Evolutionary conservation across 352 stramenopile species (phyloP).

Genomic region (Pythium monospermum): DNA sequence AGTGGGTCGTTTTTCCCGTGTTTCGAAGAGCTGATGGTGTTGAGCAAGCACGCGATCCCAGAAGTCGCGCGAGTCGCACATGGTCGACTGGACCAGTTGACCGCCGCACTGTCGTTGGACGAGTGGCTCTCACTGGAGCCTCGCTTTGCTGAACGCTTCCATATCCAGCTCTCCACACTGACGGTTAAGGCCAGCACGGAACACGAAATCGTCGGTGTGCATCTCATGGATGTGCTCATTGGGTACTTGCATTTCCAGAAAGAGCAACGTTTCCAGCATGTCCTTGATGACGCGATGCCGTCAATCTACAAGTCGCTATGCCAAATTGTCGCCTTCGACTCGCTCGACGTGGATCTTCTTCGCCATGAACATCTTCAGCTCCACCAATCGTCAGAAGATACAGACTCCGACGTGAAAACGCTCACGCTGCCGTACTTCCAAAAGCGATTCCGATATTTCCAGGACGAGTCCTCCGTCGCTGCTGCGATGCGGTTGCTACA

Average conservation of each 20-base stretch:
- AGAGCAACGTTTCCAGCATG: slow-evolving; percentile 26
- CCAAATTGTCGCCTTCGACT: slow-evolving; percentile 51
- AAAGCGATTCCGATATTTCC: slow-evolving; percentile 69
- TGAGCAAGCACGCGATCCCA: slow-evolving; percentile 46
- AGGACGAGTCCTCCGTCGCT: slow-evolving; percentile 57
- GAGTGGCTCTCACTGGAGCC: slow-evolving; percentile 61
- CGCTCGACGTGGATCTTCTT: slow-evolving; percentile 71
- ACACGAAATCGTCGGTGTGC: slow-evolving; percentile 48
- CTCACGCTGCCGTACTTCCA: slow-evolving; percentile 70
- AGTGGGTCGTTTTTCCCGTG: slow-evolving; percentile 60
- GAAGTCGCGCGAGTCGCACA: slow-evolving; percentile 14
- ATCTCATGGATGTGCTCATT: slow-evolving; percentile 60
- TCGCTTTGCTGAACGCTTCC: slow-evolving; percentile 57
- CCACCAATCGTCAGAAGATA: background rate
- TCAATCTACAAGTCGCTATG: slow-evolving; percentile 43
- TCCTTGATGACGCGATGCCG: slow-evolving; percentile 48
- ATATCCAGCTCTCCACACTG: slow-evolving; percentile 67
- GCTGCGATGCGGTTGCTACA: slow-evolving; percentile 42
- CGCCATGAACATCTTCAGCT: slow-evolving; percentile 33
- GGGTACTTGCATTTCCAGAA: slow-evolving; percentile 62
- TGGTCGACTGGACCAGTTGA: slow-evolving; percentile 20
- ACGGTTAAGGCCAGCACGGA: slow-evolving; percentile 55
- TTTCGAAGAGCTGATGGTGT: slow-evolving; percentile 74
- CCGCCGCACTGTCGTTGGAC: slow-evolving; percentile 24
- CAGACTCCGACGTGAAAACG: background rate